Percentiles rank a stretch among this genome's conserved stretches.
Conservation (phyloP, 441 rosid species). For the Erodium texanum region DNA sequence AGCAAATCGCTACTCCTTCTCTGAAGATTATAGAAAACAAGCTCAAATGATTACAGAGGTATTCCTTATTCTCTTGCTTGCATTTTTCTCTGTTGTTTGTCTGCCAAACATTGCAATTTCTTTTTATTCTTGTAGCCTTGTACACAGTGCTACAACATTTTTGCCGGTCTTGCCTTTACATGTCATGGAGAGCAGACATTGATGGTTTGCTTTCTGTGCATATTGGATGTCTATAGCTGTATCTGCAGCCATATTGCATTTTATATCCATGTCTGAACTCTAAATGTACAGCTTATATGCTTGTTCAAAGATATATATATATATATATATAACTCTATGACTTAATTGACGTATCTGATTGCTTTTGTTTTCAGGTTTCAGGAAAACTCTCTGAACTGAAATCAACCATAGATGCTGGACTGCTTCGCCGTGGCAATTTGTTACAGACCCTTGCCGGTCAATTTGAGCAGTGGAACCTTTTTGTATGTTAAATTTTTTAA, state of each 20-base stretch:
- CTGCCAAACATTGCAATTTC: neutral
- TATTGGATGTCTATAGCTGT: neutral
- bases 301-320: too few relatives aligned
- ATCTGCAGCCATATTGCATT: neutral
- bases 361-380: slow-evolving; percentile 44
- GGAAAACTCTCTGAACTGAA: slow-evolving; percentile 66
- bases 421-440: slow-evolving; percentile 47
- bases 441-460: slow-evolving; percentile 58
- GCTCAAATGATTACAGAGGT: slow-evolving; percentile 36
- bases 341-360: neutral
- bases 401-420: slow-evolving; percentile 62
- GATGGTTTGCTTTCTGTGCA: slow-evolving; percentile 1
- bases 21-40: slow-evolving; percentile 34
- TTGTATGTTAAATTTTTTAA: slow-evolving; percentile 33
- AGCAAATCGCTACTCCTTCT: slow-evolving; percentile 36
- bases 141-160: neutral
- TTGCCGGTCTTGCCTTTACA: neutral
- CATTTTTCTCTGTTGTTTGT: neutral
- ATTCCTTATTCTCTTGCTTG: slow-evolving; percentile 6
- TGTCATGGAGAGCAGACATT: neutral
- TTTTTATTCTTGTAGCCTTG: neutral
- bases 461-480: slow-evolving; percentile 63
- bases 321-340: neutral
- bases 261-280: neutral
- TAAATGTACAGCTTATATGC: too few relatives aligned